These are phyloP conservation scores for Euphorbia celastroides DNA, from an alignment of 441 rosid genomes.

Conservation along the genomic window DNA sequence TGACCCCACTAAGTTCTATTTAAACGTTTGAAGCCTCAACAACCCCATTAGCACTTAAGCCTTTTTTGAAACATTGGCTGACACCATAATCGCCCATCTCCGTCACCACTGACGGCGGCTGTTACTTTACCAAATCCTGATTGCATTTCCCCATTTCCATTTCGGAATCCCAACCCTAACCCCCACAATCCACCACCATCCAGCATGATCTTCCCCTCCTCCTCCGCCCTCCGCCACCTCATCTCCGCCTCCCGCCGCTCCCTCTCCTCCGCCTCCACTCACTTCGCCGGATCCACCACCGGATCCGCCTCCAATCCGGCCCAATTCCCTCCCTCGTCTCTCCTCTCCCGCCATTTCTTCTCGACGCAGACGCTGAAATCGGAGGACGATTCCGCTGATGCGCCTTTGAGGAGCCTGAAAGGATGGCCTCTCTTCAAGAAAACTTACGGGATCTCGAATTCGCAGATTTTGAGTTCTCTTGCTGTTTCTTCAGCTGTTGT, in stretches of 20 bases:
- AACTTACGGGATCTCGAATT: slow-evolving; percentile 2
- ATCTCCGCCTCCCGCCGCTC: background rate
- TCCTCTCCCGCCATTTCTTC: background rate
- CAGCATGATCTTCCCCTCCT: background rate
- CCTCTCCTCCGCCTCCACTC: background rate
- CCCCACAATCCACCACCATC: background rate
- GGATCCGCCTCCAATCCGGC: background rate
- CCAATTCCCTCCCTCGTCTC: background rate
- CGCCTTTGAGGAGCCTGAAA: background rate
- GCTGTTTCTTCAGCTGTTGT: background rate
- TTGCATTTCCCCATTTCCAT: background rate
- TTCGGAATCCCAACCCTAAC: background rate
- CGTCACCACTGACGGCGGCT: too few species aligned
- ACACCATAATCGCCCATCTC: too few species aligned
- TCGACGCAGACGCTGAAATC: background rate
- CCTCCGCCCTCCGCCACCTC: background rate
- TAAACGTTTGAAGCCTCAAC: too few species aligned
- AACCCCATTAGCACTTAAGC: too few species aligned
- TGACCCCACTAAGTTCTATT: too few species aligned
- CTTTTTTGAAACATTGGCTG: too few species aligned
- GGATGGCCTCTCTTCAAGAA: background rate
- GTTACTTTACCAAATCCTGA: too few species aligned
- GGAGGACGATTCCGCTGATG: background rate
- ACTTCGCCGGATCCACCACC: background rate
- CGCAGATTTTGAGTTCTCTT: background rate